Evolutionary conservation across 2,329 filamentous ascomycete genomes (phyloP), one percentile per base, ranked within the genome.

Genomic region (Fusarium papillatum): DNA sequence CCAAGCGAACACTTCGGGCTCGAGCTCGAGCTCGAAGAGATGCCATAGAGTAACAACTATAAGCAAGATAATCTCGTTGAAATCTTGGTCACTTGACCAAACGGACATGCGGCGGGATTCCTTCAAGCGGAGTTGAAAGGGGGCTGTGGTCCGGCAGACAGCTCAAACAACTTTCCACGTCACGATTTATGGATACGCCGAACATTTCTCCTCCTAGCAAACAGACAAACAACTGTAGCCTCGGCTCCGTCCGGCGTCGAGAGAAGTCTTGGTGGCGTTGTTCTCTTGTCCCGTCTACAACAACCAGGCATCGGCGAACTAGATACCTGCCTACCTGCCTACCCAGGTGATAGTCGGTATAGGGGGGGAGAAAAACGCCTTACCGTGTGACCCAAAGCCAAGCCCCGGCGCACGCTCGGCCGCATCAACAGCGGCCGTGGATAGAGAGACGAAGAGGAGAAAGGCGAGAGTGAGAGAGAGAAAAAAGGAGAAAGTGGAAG

Each of bases 301-400:
- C 26, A 53, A 53, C 26, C 48, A 53, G 26, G 48, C 24, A 50
- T 11, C 19, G 50, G 53, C 29, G 53, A 36, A 22, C 53, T 16
- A 57, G 53, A 57, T 34, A 36, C 53, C 29, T 55, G 26, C 26
- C 48, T 53, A 29, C 48, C 48, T 53, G 24, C 46, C 24, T 48
- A 26, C 34, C 63, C 31, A 24, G 29, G 29, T 36, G 53, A 41
- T 31, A n/a, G 26, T 29, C 43, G 29, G 29, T 36, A 22, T 57
- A 55, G 53, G 29, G 53, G 50, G 53, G 53, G 53, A 57, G 53
- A 57, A 79, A 74, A 79, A 79, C 68, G 78, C 78, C 78, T 79
- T 72, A 65, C 70, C 68, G 53, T 67, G 68, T 60, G 65, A 55
- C 57, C n/a, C 46, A 64, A 55, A 57, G 36, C 22, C 34, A 31